Percentiles rank a stretch among this genome's conserved stretches.
phyloP scores from a whole-genome alignment of 371 early-diverging fungal genomes.

The Sanchytrium tribonematis region DNA sequence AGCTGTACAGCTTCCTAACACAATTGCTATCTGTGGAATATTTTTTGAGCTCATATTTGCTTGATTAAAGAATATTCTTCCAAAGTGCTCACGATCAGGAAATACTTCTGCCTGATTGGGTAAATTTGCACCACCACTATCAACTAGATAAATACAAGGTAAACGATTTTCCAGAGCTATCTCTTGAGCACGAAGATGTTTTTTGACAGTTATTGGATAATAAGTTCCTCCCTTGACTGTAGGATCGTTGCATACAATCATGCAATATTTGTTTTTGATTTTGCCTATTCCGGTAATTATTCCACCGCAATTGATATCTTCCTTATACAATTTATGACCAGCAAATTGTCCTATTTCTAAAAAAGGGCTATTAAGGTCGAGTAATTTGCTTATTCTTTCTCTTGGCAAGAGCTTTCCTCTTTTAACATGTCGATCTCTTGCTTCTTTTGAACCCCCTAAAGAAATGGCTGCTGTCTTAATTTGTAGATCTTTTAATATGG shows the following conservation, averaged over 20 bases:
- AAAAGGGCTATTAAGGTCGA: slow-evolving; percentile 60
- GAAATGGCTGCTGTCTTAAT: slow-evolving; percentile 2
- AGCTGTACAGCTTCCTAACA: slow-evolving; percentile 92
- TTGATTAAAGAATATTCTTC: slow-evolving; percentile 81
- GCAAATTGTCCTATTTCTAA: slow-evolving; percentile 83
- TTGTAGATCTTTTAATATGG: slow-evolving; percentile 1
- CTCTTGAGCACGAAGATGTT: slow-evolving; percentile 91
- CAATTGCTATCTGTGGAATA: slow-evolving; percentile 83
- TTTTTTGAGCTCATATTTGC: slow-evolving; percentile 64
- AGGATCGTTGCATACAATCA: slow-evolving; percentile 73
- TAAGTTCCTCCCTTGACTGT: slow-evolving; percentile 69
- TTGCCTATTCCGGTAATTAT: slow-evolving; percentile 88
- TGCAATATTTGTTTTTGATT: slow-evolving; percentile 61
- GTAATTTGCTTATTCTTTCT: slow-evolving; percentile 55
- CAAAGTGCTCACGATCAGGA: slow-evolving; percentile 90
- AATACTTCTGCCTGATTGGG: slow-evolving; percentile 86
- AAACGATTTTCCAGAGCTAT: slow-evolving; percentile 73
- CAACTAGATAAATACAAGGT: slow-evolving; percentile 87
- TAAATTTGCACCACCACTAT: slow-evolving; percentile 87
- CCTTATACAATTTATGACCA: slow-evolving; percentile 60
- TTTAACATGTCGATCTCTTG: slow-evolving; percentile 54
- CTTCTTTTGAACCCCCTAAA: slow-evolving; percentile 63
- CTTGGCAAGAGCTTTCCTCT: slow-evolving; percentile 76
- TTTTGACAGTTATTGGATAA: slow-evolving; percentile 66
- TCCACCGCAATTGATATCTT: slow-evolving; percentile 64